Conservation (phyloP, 1,284 basidiomycete genomes). For the Ustilago cynodontis region DNA sequence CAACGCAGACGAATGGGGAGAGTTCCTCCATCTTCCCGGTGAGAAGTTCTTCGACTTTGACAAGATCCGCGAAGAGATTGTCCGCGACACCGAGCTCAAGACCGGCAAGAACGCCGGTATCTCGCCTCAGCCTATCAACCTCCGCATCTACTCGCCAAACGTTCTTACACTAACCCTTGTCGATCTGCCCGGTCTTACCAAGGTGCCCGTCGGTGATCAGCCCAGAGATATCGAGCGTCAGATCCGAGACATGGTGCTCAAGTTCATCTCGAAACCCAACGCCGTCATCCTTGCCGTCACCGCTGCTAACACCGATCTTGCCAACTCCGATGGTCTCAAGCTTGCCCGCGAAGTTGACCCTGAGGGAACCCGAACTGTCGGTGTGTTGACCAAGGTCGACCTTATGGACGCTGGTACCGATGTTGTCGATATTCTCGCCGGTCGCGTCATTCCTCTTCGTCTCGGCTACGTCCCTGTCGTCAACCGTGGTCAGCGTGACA, state of each 20-base stretch:
- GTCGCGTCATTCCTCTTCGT: slow-evolving; percentile 95
- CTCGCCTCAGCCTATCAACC: slow-evolving; percentile 91
- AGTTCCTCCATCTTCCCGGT: slow-evolving; percentile 96
- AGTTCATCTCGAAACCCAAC: slow-evolving; percentile 97
- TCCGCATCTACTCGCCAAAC: slow-evolving; percentile 94
- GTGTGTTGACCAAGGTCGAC: slow-evolving; percentile 95
- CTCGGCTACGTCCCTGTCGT: slow-evolving; percentile 98
- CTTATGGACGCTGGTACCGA: slow-evolving; percentile 99
- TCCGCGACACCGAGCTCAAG: slow-evolving; percentile 96
- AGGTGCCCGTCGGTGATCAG: slow-evolving; percentile 76
- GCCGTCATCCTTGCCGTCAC: slow-evolving; percentile 97
- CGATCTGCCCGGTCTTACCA: slow-evolving; percentile 94
- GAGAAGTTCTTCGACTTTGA: slow-evolving; percentile 94
- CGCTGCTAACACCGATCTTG: slow-evolving; percentile 95
- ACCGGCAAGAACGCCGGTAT: slow-evolving; percentile 99
- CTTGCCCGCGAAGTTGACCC: slow-evolving; percentile 95
- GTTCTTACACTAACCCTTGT: slow-evolving; percentile 97
- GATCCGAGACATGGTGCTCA: slow-evolving; percentile 90
- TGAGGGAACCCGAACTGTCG: slow-evolving; percentile 93
- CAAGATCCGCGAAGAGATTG: slow-evolving; percentile 95
- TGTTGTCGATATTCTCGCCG: slow-evolving; percentile 93
- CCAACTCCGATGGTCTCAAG: slow-evolving; percentile 97
- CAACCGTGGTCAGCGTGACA: slow-evolving; percentile 97
- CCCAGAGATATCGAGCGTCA: slow-evolving; percentile 93
- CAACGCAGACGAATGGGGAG: slow-evolving; percentile 82